Evolutionary conservation across 2,329 filamentous ascomycete genomes (phyloP).

Genomic region (Cylindrodendrum hubeiense): DNA sequence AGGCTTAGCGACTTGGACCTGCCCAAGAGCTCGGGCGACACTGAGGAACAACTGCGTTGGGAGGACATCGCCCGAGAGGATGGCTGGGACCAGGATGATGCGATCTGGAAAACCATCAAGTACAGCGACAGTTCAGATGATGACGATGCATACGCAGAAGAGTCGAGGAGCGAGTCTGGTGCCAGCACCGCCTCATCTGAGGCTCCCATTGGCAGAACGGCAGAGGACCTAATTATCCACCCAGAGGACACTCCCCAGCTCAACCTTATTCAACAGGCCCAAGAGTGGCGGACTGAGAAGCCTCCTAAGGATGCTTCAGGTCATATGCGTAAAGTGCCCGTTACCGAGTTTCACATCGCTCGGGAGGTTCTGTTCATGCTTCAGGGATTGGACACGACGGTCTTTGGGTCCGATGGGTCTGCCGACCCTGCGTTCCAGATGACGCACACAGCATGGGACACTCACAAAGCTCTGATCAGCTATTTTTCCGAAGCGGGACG

Average conservation of each 20-base stretch:
- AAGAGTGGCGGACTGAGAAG: slow-evolving; percentile 51
- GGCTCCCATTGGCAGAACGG: slow-evolving; percentile 37
- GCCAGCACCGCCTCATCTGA: slow-evolving; percentile 48
- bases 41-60: slow-evolving; percentile 74
- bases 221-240: slow-evolving; percentile 51
- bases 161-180: slow-evolving; percentile 53
- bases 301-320: slow-evolving; percentile 51
- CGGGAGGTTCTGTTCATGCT: slow-evolving; percentile 90
- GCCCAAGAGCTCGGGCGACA: slow-evolving; percentile 58
- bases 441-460: slow-evolving; percentile 61
- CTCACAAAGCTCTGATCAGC: slow-evolving; percentile 61
- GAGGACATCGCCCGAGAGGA: slow-evolving; percentile 83
- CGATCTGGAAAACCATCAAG: slow-evolving; percentile 78
- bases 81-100: slow-evolving; percentile 74
- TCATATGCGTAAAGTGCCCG: slow-evolving; percentile 54
- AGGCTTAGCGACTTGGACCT: slow-evolving; percentile 72
- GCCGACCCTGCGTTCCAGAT: slow-evolving; percentile 60
- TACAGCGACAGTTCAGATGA: slow-evolving; percentile 77
- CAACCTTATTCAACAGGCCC: slow-evolving; percentile 47
- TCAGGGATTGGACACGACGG: slow-evolving; percentile 78
- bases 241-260: slow-evolving; percentile 49
- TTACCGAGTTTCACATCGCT: slow-evolving; percentile 80
- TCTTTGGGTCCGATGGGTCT: slow-evolving; percentile 68
- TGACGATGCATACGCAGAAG: slow-evolving; percentile 48
- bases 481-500: slow-evolving; percentile 62